Conservation (phyloP, 805 yeast genomes). For the Suhomyces tanzawaensis region DNA sequence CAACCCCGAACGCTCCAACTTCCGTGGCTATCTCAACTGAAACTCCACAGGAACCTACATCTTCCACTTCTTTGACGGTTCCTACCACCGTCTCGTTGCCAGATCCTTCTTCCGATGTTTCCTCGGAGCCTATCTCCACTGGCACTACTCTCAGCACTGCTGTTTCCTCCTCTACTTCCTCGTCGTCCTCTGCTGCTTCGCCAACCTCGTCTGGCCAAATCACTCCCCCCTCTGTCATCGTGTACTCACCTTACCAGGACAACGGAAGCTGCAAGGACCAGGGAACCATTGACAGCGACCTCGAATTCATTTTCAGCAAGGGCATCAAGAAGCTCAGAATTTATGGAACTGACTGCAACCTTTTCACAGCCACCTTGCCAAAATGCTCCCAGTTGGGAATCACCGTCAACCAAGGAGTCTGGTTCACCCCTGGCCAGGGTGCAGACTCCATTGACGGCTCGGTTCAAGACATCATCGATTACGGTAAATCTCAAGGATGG, state of each 20-base stretch:
- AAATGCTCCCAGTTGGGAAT: constrained; percentile 58
- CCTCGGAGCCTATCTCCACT: too few relatives aligned
- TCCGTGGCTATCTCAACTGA: too few relatives aligned
- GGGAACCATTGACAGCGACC: constrained; percentile 54
- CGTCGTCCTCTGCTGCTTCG: constrained; percentile 12
- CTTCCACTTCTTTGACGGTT: neutral
- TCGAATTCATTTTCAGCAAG: constrained; percentile 53
- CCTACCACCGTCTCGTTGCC: constrained; percentile 7
- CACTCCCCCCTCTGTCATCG: constrained; percentile 56
- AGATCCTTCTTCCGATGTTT: too few relatives aligned
- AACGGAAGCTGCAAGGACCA: constrained; percentile 66
- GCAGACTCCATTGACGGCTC: constrained; percentile 65
- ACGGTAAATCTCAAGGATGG: constrained; percentile 58
- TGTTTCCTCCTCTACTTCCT: constrained; percentile 9
- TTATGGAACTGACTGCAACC: constrained; percentile 85
- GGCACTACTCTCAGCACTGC: constrained; percentile 13
- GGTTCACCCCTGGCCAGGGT: constrained; percentile 61
- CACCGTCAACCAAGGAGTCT: constrained; percentile 81
- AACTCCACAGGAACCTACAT: constrained; percentile 3
- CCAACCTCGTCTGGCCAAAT: constrained; percentile 16
- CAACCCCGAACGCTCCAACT: too few relatives aligned
- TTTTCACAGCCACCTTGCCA: constrained; percentile 63
- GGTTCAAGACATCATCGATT: constrained; percentile 50
- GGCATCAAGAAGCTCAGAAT: constrained; percentile 69
- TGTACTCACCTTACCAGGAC: constrained; percentile 75